phyloP scores from a whole-genome alignment of 2,329 filamentous ascomycete genomes.

The Mycogone perniciosa region DNA sequence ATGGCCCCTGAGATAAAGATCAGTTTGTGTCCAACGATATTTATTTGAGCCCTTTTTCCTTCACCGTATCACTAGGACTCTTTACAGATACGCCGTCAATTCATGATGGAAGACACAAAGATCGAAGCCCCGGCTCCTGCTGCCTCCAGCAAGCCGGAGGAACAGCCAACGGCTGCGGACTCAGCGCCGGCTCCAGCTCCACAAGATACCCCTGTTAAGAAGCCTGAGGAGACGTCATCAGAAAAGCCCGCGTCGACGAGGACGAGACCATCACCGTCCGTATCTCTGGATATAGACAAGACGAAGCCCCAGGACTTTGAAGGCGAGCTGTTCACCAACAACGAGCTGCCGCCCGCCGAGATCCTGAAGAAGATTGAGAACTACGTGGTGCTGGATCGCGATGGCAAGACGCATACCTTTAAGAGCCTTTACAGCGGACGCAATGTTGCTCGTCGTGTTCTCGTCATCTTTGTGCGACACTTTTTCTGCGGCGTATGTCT shows the following conservation, averaged over 20 bases:
- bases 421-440: slow-evolving; percentile 54
- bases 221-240: not conserved
- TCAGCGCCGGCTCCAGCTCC: not conserved
- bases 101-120: slow-evolving; percentile 3
- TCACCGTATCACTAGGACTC: not conserved
- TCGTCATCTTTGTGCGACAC: slow-evolving; percentile 70
- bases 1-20: too few species aligned
- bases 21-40: too few species aligned
- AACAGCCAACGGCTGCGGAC: not conserved
- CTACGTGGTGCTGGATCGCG: slow-evolving; percentile 53
- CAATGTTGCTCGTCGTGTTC: slow-evolving; percentile 49
- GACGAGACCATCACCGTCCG: slow-evolving; percentile 15
- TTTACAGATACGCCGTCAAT: not conserved
- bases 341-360: slow-evolving; percentile 46
- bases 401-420: slow-evolving; percentile 56
- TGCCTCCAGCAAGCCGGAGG: not conserved
- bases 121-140: not conserved
- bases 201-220: not conserved
- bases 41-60: not conserved
- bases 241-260: not conserved
- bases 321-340: slow-evolving; percentile 48
- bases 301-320: slow-evolving; percentile 46
- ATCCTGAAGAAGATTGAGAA: slow-evolving; percentile 46
- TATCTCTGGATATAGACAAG: slow-evolving; percentile 30
- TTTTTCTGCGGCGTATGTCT: slow-evolving; percentile 71